Base-by-base conservation (phyloP, 78 protist genomes). In the Diacronema lutheri region DNA sequence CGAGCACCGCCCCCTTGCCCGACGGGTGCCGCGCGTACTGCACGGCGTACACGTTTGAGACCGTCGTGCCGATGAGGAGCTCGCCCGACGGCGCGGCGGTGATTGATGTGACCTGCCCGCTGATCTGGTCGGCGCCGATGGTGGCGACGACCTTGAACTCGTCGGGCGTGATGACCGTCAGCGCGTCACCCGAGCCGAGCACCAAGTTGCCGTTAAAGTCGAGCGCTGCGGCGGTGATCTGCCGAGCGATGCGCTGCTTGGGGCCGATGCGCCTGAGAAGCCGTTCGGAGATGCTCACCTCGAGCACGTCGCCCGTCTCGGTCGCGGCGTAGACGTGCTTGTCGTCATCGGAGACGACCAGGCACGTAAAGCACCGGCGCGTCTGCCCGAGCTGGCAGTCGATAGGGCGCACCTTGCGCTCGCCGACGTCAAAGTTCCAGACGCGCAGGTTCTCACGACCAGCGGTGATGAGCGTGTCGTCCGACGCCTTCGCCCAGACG, bases 281-380 rank as follows among this genome's bases (percentile, higher is more conserved):
- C 38, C 11, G 0, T 33, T 76, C 44, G 40, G 60, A 0, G 14
- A 68, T 1, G 62, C 31, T 55, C 9, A 80, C 76, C 57, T 71
- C 7, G 55, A 91, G 29, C 4, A 93, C 38, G 85, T 93, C 95
- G 41, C 95, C 95, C 0, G 92, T 40, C 25, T 72, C 4, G n/a
- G 93, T 89, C 19, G 93, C 93, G 21, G 46, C 78, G 72, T 82
- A 93, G 21, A 58, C 60, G 58, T 13, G 19, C 25, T 37, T 38
- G 81, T 90, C 83, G 57, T 57, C 64, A 14, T 55, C 65, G 31
- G 44, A 68, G 72, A 90, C 62, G 77, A 29, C 82, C 14, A 92
- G 6, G 66, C 57, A 50, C 21, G 33, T 33, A 68, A 74, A 12
- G 31, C 56, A 25, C 13, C 93, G 88, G 60, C 38, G 21, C 50